These are phyloP conservation scores for Chlamydomonas applanata DNA, from an alignment of 139 green algal species.

Conservation along the genomic window DNA sequence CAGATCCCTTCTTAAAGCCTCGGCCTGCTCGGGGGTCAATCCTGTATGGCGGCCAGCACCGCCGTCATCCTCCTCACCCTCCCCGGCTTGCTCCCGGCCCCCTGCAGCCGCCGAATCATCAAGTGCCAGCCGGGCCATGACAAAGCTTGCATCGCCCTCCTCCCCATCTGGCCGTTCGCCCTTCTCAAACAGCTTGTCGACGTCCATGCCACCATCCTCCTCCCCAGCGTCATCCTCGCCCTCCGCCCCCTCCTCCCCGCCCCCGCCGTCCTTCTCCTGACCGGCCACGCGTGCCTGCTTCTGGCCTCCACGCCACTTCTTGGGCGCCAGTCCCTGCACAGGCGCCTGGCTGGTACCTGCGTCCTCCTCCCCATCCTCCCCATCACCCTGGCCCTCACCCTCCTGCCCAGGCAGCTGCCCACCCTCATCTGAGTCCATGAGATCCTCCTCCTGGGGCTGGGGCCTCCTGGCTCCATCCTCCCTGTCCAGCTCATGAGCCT, in stretches of 20 bases:
- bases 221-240: conserved; percentile 4
- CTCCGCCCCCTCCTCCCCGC: conserved; percentile 26
- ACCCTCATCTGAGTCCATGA: background rate
- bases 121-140: too few relatives aligned
- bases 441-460: background rate
- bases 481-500: conserved; percentile 43
- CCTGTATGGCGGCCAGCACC: background rate
- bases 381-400: conserved; percentile 27
- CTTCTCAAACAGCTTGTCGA: background rate
- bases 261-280: conserved; percentile 15
- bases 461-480: background rate
- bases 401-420: too few relatives aligned
- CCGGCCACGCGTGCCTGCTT: conserved; percentile 15
- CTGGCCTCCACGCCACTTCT: conserved; percentile 4
- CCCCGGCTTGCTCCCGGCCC: background rate
- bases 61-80: conserved; percentile 6
- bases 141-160: conserved; percentile 11
- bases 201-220: conserved; percentile 12
- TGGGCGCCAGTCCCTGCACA: background rate
- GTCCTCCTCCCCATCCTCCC: conserved; percentile 30
- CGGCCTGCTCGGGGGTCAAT: conserved; percentile 20
- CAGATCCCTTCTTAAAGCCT: conserved; percentile 54
- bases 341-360: conserved; percentile 33
- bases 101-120: too few relatives aligned
- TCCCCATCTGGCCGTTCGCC: conserved; percentile 24